Conservation (phyloP, 129 eudicot genomes). For the Lactuca saligna region DNA sequence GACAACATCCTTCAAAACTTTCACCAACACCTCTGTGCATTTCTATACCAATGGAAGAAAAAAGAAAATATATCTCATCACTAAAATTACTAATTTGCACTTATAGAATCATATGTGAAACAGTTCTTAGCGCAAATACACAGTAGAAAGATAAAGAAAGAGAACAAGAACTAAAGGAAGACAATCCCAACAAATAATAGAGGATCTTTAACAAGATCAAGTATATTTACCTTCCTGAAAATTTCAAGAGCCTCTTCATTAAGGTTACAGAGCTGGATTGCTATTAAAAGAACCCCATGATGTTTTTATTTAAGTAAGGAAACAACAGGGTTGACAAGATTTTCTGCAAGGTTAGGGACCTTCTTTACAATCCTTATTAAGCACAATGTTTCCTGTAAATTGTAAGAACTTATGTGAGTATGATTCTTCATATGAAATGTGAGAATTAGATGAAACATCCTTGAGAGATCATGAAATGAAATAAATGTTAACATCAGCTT, state of each 20-base stretch:
- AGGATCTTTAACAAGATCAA: no score
- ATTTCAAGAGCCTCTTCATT: no score
- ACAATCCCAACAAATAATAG: no score
- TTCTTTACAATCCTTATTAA: conserved; percentile 90
- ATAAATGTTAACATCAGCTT: conserved; percentile 29
- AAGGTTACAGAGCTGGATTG: conserved; percentile 86
- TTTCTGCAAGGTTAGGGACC: conserved; percentile 92
- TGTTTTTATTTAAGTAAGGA: conserved; percentile 89
- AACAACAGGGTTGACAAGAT: conserved; percentile 81
- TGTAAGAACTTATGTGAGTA: conserved; percentile 30
- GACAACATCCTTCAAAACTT: conserved; percentile 77
- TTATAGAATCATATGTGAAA: no score
- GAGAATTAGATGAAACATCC: background rate
- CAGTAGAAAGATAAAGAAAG: no score
- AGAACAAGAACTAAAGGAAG: no score
- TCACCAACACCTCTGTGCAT: conserved; percentile 87
- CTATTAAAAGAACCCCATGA: conserved; percentile 88
- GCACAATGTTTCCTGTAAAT: conserved; percentile 86
- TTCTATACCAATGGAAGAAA: conserved; percentile 55
- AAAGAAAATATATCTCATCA: no score
- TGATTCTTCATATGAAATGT: background rate
- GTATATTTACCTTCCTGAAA: no score
- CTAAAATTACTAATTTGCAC: no score
- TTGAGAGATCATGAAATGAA: no score
- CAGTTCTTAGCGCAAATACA: no score